Percentiles rank a stretch among this genome's conserved stretches.
phyloP scores from a whole-genome alignment of 305 asterid species.

The Euphrasia arctica region DNA sequence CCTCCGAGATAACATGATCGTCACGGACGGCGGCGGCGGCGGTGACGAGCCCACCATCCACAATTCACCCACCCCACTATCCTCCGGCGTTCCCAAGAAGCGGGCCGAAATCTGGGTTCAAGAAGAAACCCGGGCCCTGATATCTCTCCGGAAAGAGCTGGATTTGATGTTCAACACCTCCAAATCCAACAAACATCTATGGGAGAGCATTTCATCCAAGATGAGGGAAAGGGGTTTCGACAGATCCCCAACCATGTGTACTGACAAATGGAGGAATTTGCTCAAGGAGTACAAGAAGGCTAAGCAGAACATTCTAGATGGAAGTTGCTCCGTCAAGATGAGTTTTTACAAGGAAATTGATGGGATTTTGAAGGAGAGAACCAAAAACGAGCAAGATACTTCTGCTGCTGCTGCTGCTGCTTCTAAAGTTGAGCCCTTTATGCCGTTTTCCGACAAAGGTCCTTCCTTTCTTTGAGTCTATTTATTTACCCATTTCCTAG shows the following conservation, averaged over 20 bases:
- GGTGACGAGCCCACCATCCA: conserved; percentile 19
- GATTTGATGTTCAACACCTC: conserved; percentile 84
- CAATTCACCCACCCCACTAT: conserved; percentile 31
- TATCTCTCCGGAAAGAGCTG: conserved; percentile 53
- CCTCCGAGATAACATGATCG: conserved; percentile 20
- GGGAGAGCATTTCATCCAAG: conserved; percentile 84
- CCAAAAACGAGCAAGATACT: conserved; percentile 30
- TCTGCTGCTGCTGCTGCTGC: conserved; percentile 24
- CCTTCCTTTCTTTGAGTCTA: background rate
- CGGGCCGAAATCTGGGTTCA: too few species aligned
- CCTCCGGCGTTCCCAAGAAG: too few species aligned
- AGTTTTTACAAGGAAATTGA: conserved; percentile 67
- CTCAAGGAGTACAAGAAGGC: conserved; percentile 68
- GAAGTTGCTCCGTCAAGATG: conserved; percentile 55
- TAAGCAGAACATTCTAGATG: conserved; percentile 45
- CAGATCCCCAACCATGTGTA: conserved; percentile 92
- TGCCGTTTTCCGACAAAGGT: conserved; percentile 73
- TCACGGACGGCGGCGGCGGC: conserved; percentile 16
- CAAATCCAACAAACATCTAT: conserved; percentile 81
- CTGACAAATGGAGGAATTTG: conserved; percentile 87
- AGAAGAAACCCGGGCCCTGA: too few species aligned
- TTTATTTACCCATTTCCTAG: background rate
- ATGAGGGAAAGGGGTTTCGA: conserved; percentile 96
- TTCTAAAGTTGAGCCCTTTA: conserved; percentile 61
- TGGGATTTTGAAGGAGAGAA: conserved; percentile 67